Conservation (phyloP, 1,284 basidiomycete genomes). For the Pascua sp. region DNA sequence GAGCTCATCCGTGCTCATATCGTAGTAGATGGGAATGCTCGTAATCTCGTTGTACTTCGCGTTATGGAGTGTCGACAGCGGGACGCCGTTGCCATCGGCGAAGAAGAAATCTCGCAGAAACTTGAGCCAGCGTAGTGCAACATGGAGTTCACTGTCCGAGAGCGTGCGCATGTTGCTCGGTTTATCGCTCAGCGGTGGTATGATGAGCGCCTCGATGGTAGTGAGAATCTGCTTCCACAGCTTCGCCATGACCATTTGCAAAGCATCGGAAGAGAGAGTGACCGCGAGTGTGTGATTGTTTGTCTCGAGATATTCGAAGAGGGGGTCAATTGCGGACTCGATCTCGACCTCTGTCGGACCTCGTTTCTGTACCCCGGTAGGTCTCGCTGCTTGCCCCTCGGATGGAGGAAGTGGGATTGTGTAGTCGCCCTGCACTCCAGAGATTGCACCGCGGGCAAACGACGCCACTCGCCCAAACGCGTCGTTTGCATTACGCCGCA, state of each 20-base stretch:
- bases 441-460: slow-evolving; percentile 71
- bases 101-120: slow-evolving; percentile 95
- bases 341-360: slow-evolving; percentile 88
- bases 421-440: slow-evolving; percentile 58
- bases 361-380: slow-evolving; percentile 54
- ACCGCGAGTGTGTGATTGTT: slow-evolving; percentile 90
- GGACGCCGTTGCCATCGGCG: slow-evolving; percentile 78
- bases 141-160: slow-evolving; percentile 91
- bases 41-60: slow-evolving; percentile 91
- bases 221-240: slow-evolving; percentile 95
- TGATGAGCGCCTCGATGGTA: slow-evolving; percentile 81
- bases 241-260: slow-evolving; percentile 87
- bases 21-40: slow-evolving; percentile 86
- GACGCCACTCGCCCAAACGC: slow-evolving; percentile 65
- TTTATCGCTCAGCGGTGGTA: slow-evolving; percentile 87
- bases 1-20: slow-evolving; percentile 85
- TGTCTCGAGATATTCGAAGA: slow-evolving; percentile 96
- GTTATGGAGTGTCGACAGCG: slow-evolving; percentile 85
- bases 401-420: slow-evolving; percentile 69
- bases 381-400: slow-evolving; percentile 48
- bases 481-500: slow-evolving; percentile 51
- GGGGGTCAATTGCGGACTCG: slow-evolving; percentile 82
- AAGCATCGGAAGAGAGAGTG: slow-evolving; percentile 75
- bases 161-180: slow-evolving; percentile 85
- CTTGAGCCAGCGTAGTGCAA: slow-evolving; percentile 98